Percentiles rank a stretch among this genome's conserved stretches.
phyloP scores from a whole-genome alignment of 2,329 filamentous ascomycete genomes.

The Colletotrichum sp. region DNA sequence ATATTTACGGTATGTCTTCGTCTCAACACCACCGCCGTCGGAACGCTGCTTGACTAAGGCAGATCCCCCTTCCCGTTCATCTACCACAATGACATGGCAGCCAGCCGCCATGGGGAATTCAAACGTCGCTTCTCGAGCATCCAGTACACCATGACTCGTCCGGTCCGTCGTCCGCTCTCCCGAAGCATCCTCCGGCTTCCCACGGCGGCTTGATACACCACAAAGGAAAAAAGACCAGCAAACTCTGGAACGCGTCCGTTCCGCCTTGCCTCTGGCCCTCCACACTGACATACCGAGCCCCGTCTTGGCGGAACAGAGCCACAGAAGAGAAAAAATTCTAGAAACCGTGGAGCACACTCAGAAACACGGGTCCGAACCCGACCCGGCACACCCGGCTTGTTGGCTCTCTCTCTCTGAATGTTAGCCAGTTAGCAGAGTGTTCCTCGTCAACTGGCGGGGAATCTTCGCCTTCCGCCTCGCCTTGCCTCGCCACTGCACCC shows the following conservation, averaged over 20 bases:
- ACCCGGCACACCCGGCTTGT: neutral
- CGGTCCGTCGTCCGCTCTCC: slow-evolving; percentile 3
- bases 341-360: neutral
- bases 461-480: neutral
- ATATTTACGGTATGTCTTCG: neutral
- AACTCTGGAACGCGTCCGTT: neutral
- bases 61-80: neutral
- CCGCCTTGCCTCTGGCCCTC: neutral
- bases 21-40: neutral
- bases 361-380: neutral
- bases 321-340: neutral
- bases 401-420: neutral
- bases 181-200: neutral
- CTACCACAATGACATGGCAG: neutral
- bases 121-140: neutral
- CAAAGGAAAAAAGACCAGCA: neutral
- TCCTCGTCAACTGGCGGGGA: neutral
- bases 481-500: neutral
- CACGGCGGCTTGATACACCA: neutral
- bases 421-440: neutral
- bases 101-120: neutral
- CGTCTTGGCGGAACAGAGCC: neutral
- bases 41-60: neutral
- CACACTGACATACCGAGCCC: neutral
- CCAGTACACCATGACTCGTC: slow-evolving; percentile 7